Evolutionary conservation across 2,329 filamentous ascomycete genomes (phyloP).

Genomic region (Thermomyces lanuginosus): DNA sequence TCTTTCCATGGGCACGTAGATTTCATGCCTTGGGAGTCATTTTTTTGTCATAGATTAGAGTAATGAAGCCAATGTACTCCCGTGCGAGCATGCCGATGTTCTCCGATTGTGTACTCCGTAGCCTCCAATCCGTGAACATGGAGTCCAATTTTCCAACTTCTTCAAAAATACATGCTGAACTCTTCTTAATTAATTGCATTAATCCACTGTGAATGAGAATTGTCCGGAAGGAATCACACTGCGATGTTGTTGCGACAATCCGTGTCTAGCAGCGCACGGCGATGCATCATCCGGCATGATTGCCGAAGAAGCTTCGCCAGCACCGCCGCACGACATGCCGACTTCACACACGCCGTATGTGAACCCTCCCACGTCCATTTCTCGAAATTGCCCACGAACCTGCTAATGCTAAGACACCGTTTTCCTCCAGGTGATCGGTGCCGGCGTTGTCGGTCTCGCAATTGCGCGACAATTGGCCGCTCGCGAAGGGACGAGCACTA

Average conservation of each 20-base stretch:
- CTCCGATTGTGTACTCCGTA: too few relatives aligned
- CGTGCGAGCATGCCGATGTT: too few relatives aligned
- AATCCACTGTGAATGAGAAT: too few relatives aligned
- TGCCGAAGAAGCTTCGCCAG: conserved; percentile 27
- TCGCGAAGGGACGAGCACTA: conserved; percentile 44
- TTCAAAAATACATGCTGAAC: background rate
- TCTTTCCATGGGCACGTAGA: too few relatives aligned
- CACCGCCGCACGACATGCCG: conserved; percentile 27
- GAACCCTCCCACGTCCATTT: background rate
- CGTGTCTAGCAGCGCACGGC: too few relatives aligned
- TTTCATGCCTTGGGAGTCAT: too few relatives aligned
- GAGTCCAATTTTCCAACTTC: conserved; percentile 1
- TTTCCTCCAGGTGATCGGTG: conserved; percentile 42
- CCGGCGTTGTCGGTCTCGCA: conserved; percentile 63
- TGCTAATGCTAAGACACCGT: background rate
- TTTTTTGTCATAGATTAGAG: too few relatives aligned
- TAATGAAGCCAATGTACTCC: too few relatives aligned
- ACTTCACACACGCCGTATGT: conserved; percentile 46
- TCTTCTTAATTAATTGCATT: background rate
- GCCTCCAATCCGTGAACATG: too few relatives aligned
- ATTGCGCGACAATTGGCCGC: conserved; percentile 56
- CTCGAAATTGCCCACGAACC: conserved; percentile 1
- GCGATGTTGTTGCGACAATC: too few relatives aligned
- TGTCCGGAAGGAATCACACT: too few relatives aligned
- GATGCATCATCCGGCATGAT: background rate